These are phyloP conservation scores for Colletotrichum sp. DNA, from an alignment of 2,329 filamentous ascomycete species.

Conservation along the genomic window DNA sequence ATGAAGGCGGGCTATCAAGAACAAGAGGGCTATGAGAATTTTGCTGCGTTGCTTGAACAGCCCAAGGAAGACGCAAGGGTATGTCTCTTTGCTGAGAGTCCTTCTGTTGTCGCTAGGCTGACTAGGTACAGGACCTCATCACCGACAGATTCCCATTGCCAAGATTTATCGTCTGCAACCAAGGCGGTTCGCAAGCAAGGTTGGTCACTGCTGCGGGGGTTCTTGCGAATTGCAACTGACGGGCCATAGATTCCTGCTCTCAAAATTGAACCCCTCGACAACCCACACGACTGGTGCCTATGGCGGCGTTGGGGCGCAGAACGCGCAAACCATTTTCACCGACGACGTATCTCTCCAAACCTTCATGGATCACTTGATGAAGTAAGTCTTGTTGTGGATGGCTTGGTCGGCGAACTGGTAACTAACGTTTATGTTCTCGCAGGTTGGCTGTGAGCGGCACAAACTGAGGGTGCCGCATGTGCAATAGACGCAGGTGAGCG, in stretches of 20 bases:
- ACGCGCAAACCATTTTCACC: conserved; percentile 97
- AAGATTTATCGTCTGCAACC: conserved; percentile 97
- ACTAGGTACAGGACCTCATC: conserved; percentile 77
- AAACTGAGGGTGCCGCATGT: conserved; percentile 48
- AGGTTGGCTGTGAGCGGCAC: conserved; percentile 69
- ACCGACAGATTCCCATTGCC: conserved; percentile 97
- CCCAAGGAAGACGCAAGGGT: conserved; percentile 97
- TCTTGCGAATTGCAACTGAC: neutral
- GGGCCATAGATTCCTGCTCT: conserved; percentile 79
- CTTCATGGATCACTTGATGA: conserved; percentile 99
- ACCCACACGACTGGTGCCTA: conserved; percentile 95
- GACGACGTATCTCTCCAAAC: conserved; percentile 98
- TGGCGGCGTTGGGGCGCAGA: conserved; percentile 83
- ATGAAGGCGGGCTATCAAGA: conserved; percentile 97
- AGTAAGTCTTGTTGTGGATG: conserved; percentile 60
- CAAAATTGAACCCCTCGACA: conserved; percentile 96
- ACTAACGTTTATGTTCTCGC: conserved; percentile 8
- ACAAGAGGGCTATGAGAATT: conserved; percentile 98
- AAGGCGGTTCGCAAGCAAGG: conserved; percentile 89
- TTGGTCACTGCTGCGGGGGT: neutral
- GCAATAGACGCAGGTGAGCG: neutral
- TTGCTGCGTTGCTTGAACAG: conserved; percentile 83
- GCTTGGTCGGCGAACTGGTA: neutral
- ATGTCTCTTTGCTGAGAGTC: conserved; percentile 39
- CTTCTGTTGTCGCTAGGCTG: conserved; percentile 8